Conservation (phyloP, 768 basidiomycete genomes). For the Mycena haematopus region DNA sequence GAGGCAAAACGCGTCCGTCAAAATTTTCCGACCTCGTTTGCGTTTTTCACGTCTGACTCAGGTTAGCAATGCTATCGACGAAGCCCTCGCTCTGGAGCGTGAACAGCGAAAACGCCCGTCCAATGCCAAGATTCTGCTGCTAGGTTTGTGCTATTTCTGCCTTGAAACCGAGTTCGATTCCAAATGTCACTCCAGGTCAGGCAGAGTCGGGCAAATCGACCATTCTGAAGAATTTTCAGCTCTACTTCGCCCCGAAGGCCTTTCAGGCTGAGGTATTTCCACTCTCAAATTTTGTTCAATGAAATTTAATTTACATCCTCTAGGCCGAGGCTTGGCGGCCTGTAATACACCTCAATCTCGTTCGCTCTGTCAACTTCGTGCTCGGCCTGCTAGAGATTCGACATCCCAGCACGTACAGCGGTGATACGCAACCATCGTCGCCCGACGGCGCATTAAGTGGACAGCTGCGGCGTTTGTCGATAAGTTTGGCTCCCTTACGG, state of each 20-base stretch:
- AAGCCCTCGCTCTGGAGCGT: conserved; percentile 53
- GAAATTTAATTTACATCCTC: not conserved
- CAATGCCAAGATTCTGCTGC: conserved; percentile 58
- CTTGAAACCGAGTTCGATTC: not conserved
- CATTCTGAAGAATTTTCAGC: conserved; percentile 69
- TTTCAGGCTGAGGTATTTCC: conserved; percentile 56
- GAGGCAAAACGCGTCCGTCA: conserved; percentile 51
- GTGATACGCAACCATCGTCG: conserved; percentile 24
- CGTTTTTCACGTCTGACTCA: not conserved
- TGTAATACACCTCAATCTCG: conserved; percentile 72
- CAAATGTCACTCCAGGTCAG: conserved; percentile 50
- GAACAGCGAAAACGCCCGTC: conserved; percentile 46
- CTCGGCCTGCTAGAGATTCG: conserved; percentile 37
- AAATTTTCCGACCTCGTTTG: not conserved
- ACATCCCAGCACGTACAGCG: conserved; percentile 21
- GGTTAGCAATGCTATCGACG: conserved; percentile 61
- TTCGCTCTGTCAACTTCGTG: conserved; percentile 56
- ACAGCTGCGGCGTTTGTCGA: conserved; percentile 51
- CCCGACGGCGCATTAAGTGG: conserved; percentile 37
- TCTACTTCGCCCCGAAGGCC: conserved; percentile 63
- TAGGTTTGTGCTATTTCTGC: conserved; percentile 48
- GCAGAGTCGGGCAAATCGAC: conserved; percentile 76
- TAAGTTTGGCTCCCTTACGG: conserved; percentile 59
- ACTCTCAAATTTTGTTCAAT: not conserved
- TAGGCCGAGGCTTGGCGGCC: conserved; percentile 66